Evolutionary conservation across 2,329 filamentous ascomycete genomes (phyloP).

Genomic region (Berkeleyomyces basicola): DNA sequence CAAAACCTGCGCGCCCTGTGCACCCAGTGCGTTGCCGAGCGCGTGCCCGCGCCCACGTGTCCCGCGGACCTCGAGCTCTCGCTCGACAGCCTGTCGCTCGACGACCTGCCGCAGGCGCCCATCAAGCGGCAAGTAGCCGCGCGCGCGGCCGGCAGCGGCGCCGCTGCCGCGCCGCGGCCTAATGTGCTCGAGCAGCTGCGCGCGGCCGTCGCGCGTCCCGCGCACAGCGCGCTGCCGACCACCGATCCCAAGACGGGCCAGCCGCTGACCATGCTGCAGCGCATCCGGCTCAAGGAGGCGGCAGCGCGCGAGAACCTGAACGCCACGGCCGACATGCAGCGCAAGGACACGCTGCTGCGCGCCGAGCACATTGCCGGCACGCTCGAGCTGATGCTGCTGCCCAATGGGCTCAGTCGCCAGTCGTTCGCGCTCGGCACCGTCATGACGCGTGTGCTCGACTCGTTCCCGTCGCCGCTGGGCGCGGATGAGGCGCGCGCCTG

Average conservation of each 20-base stretch:
- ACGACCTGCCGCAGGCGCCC: conserved; percentile 24
- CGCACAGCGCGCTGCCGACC: conserved; percentile 18
- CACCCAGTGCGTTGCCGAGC: conserved; percentile 20
- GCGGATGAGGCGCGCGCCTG: conserved; percentile 34
- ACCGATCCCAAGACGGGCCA: conserved; percentile 27
- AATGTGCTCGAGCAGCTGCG: conserved; percentile 19
- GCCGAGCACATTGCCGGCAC: conserved; percentile 52
- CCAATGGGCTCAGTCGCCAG: conserved; percentile 35
- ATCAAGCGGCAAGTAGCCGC: conserved; percentile 20
- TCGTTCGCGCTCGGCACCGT: conserved; percentile 50
- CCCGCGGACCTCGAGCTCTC: conserved; percentile 27
- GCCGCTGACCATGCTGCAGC: conserved; percentile 56
- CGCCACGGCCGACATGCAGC: conserved; percentile 38
- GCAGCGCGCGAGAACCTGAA: conserved; percentile 41
- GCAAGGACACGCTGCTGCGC: conserved; percentile 48
- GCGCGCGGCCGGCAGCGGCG: conserved; percentile 16
- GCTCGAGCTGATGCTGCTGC: conserved; percentile 41
- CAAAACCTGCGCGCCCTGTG: conserved; percentile 32
- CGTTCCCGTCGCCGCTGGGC: conserved; percentile 39
- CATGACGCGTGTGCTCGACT: conserved; percentile 50
- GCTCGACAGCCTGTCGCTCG: conserved; percentile 36
- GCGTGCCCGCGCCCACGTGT: background rate
- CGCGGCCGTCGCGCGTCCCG: conserved; percentile 18
- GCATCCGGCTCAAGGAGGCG: conserved; percentile 54
- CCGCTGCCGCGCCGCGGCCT: conserved; percentile 31